Evolutionary conservation across 176 grass and related monocot genomes (phyloP).

Genomic region (Carex kokanica): DNA sequence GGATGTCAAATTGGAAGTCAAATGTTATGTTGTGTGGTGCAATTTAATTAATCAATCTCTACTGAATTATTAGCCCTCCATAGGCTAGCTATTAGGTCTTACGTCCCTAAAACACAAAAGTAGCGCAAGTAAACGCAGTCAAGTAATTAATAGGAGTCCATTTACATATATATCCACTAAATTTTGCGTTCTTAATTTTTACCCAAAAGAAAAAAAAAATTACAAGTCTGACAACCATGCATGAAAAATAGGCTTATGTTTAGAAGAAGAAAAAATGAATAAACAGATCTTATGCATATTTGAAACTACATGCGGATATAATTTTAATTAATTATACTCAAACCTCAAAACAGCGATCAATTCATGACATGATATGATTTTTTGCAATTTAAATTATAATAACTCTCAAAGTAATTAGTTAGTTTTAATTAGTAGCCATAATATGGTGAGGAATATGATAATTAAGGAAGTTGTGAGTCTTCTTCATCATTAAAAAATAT

Average conservation of each 20-base stretch:
- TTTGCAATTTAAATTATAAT: too few relatives aligned
- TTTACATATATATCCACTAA: not conserved
- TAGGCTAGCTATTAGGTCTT: not conserved
- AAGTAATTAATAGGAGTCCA: not conserved
- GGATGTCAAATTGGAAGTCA: slow-evolving; percentile 15
- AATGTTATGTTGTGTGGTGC: not conserved
- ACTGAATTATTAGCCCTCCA: slow-evolving; percentile 4
- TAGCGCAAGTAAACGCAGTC: not conserved
- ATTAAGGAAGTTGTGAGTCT: too few relatives aligned
- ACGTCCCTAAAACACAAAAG: not conserved
- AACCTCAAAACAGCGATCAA: too few relatives aligned
- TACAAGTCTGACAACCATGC: not conserved
- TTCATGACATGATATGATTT: too few relatives aligned
- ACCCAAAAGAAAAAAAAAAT: not conserved
- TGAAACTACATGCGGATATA: not conserved
- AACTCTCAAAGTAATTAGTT: too few relatives aligned
- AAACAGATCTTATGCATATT: not conserved
- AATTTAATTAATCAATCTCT: not conserved
- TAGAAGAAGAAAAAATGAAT: not conserved
- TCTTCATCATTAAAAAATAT: not conserved
- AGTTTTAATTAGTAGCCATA: too few relatives aligned
- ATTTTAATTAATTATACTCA: not conserved
- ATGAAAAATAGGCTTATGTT: not conserved
- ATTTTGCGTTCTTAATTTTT: not conserved
- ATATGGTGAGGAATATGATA: too few relatives aligned